Percentiles rank a stretch among this genome's conserved stretches.
phyloP scores from a whole-genome alignment of 371 early-diverging fungal species.

The Mucor saturninus region DNA sequence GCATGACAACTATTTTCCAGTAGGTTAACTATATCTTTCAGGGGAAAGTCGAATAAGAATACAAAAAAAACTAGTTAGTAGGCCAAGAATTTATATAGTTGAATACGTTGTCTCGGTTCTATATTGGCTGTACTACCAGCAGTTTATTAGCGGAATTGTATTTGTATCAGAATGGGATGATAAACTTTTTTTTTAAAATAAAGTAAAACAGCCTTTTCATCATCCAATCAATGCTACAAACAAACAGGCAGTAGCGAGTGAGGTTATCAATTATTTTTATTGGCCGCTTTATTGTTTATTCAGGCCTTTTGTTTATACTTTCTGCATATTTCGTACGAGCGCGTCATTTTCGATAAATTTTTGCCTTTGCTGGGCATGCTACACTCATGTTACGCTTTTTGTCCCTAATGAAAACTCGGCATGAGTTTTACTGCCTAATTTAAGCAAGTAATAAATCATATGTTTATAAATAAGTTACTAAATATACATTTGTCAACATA shows the following conservation, averaged over 20 bases:
- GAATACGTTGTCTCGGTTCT: not conserved
- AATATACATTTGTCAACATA: not conserved
- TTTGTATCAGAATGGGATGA: constrained; percentile 6
- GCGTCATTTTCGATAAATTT: not conserved
- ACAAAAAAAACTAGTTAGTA: not conserved
- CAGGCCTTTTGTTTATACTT: too few species aligned
- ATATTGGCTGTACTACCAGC: constrained; percentile 9
- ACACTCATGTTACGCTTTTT: not conserved
- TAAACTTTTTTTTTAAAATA: constrained; percentile 3
- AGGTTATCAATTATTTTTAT: too few species aligned
- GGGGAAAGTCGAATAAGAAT: not conserved
- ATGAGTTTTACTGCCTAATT: not conserved
- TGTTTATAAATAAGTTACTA: constrained; percentile 10
- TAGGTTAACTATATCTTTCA: not conserved
- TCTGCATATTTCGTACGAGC: not conserved
- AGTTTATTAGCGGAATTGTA: constrained; percentile 17
- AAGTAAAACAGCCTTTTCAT: not conserved
- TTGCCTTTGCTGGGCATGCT: not conserved
- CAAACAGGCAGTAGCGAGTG: not conserved
- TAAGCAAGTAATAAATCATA: constrained; percentile 1
- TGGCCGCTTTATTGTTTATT: too few species aligned
- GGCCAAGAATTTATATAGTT: not conserved
- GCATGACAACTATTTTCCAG: not conserved
- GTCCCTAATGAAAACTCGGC: not conserved
- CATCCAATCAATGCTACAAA: not conserved